Conservation (phyloP, 495 filamentous ascomycete species). For the Aspergillus carlsbadensis region DNA sequence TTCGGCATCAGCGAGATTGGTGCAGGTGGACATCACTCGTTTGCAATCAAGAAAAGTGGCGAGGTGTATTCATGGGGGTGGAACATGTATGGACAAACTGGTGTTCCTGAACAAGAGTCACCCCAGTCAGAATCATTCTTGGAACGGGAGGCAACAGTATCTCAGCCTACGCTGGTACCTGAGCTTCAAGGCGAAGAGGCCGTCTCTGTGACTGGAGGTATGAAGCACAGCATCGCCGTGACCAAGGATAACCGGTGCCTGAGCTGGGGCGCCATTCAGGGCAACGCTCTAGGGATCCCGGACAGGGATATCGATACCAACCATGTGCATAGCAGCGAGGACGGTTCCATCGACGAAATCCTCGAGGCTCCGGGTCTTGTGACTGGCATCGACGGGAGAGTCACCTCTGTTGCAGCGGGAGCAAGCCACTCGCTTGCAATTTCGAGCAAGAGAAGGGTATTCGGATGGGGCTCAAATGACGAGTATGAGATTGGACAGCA, state of each 20-base stretch:
- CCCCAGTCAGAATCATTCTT: slow-evolving; percentile 52
- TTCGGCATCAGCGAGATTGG: slow-evolving; percentile 46
- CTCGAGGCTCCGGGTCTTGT: slow-evolving; percentile 49
- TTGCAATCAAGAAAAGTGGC: slow-evolving; percentile 61
- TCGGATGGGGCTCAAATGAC: slow-evolving; percentile 67
- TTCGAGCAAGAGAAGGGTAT: slow-evolving; percentile 58
- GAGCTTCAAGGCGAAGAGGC: slow-evolving; percentile 28
- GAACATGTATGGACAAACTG: slow-evolving; percentile 76
- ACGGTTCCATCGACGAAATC: slow-evolving; percentile 29
- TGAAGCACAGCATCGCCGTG: slow-evolving; percentile 65
- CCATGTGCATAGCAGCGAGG: slow-evolving; percentile 49
- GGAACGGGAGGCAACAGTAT: slow-evolving; percentile 51
- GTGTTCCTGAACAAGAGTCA: not conserved
- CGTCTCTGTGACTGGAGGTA: slow-evolving; percentile 57
- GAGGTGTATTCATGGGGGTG: slow-evolving; percentile 69
- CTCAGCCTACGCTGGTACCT: slow-evolving; percentile 35
- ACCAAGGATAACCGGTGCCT: slow-evolving; percentile 62
- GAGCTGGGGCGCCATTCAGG: slow-evolving; percentile 69
- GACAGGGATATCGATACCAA: slow-evolving; percentile 48
- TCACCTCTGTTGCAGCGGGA: slow-evolving; percentile 41
- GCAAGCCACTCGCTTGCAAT: slow-evolving; percentile 62
- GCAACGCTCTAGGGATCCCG: slow-evolving; percentile 58
- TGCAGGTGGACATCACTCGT: slow-evolving; percentile 69
- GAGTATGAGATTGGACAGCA: slow-evolving; percentile 69
- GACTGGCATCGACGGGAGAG: slow-evolving; percentile 26